Evolutionary conservation across 1,284 basidiomycete genomes (phyloP), one percentile per base, ranked within the genome.

Genomic region (Exobasidium cylindrosporum): DNA sequence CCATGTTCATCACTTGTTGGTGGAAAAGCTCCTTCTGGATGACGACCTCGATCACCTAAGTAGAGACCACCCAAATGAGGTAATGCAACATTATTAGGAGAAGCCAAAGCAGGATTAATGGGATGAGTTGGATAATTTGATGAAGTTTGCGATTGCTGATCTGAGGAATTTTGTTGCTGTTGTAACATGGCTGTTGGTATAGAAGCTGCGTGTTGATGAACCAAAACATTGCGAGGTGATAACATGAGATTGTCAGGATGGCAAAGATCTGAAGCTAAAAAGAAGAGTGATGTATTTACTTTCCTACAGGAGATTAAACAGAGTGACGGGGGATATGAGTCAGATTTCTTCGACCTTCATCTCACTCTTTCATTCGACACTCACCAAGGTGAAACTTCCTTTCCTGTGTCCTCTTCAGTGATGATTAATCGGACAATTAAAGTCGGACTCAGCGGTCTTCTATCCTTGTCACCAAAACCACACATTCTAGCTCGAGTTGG

Each of bases 401-500:
- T 58, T 14, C 67, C 72, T 10, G 70, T 68, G 23, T 63, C 65
- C 24, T 65, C 73, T 35, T 74, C 70, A 4, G 68, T 68, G 46
- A 76, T 69, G 55, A 72, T 55, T 1, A 76, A 67, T 63, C 70
- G 69, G 50, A 72, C 73, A 14, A 76, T 73, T 47, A 74, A 49
- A 1, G 73, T 73, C 4, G 73, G 73, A 59, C 72, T 76, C 17
- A 76, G 64, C 17, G 73, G 73, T 44, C 73, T 65, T 46, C 73
- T 68, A 40, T 76, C 72, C 70, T 74, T 24, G 64, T 74, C 73
- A 7, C 73, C 73, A 31, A 76, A 76, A 3, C 73, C 73, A 44
- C 73, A 76, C 72, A 74, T 74, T 23, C 73, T 49, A 4, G 72
- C 72, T 24, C 73, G 61, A 32, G 64, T 70, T 10, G 73, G 70